Evolutionary conservation across 768 basidiomycete genomes (phyloP).

Genomic region (Leccinum ochraceum): DNA sequence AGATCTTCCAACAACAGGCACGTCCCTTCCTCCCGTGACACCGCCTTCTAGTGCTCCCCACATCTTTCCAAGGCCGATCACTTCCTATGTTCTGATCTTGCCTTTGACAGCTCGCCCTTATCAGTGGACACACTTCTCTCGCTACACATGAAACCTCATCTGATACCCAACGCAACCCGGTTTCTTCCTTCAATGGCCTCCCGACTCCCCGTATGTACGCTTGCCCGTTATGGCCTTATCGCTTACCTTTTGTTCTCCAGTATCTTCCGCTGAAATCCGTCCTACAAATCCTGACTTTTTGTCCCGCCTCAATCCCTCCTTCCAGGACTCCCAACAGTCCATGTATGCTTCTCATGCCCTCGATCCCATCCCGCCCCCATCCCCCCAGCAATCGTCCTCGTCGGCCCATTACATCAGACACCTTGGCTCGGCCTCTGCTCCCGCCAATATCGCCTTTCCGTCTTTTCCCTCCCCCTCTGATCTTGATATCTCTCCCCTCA

Average conservation of each 20-base stretch:
- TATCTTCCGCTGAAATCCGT: slow-evolving; percentile 65
- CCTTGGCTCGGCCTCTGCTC: slow-evolving; percentile 59
- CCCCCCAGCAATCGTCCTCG: slow-evolving; percentile 32
- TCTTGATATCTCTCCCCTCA: slow-evolving; percentile 75
- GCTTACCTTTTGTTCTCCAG: slow-evolving; percentile 37
- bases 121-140: slow-evolving; percentile 45
- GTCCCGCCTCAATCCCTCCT: slow-evolving; percentile 60
- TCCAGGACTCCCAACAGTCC: slow-evolving; percentile 31
- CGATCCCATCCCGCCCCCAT: slow-evolving; percentile 29
- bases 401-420: slow-evolving; percentile 33
- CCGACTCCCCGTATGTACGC: slow-evolving; percentile 64
- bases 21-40: slow-evolving; percentile 21
- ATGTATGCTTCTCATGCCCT: slow-evolving; percentile 28
- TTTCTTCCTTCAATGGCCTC: slow-evolving; percentile 48
- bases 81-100: slow-evolving; percentile 13
- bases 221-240: slow-evolving; percentile 7
- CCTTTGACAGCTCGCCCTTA: slow-evolving; percentile 60
- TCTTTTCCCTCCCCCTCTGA: slow-evolving; percentile 50
- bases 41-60: not conserved
- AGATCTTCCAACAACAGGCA: slow-evolving; percentile 91
- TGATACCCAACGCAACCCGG: slow-evolving; percentile 38
- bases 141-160: slow-evolving; percentile 40
- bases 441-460: slow-evolving; percentile 72
- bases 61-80: slow-evolving; percentile 5
- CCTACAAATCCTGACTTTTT: slow-evolving; percentile 59